These are phyloP conservation scores for Colletotrichum orchidophilum DNA, from an alignment of 2,329 filamentous ascomycete species.

Conservation along the genomic window DNA sequence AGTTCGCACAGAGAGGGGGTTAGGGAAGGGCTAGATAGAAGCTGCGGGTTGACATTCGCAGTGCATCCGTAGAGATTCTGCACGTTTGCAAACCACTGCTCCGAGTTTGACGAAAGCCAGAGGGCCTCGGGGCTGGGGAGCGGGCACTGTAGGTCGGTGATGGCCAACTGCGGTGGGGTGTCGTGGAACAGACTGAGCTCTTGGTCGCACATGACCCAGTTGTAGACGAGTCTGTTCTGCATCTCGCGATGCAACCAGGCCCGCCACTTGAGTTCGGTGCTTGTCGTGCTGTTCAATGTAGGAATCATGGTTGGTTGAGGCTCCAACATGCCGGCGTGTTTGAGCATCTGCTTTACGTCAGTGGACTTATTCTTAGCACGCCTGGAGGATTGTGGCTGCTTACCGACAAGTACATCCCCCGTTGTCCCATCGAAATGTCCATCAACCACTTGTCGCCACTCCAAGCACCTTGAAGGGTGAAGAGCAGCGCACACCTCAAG, in stretches of 20 bases:
- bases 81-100: slow-evolving; percentile 68
- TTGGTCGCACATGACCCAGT: slow-evolving; percentile 79
- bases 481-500: slow-evolving; percentile 72
- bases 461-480: slow-evolving; percentile 75
- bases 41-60: slow-evolving; percentile 59
- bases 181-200: slow-evolving; percentile 76
- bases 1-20: slow-evolving; percentile 70
- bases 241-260: slow-evolving; percentile 73
- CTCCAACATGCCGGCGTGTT: slow-evolving; percentile 74
- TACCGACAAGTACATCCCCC: slow-evolving; percentile 75
- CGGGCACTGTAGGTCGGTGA: slow-evolving; percentile 71
- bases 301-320: slow-evolving; percentile 55
- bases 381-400: slow-evolving; percentile 38
- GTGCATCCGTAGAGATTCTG: slow-evolving; percentile 66
- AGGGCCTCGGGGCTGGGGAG: slow-evolving; percentile 70
- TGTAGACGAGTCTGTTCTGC: slow-evolving; percentile 75
- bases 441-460: slow-evolving; percentile 82
- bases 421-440: slow-evolving; percentile 79
- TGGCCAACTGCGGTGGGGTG: slow-evolving; percentile 68
- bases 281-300: slow-evolving; percentile 52
- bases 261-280: slow-evolving; percentile 64
- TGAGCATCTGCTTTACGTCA: slow-evolving; percentile 63
- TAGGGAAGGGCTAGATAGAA: slow-evolving; percentile 58
- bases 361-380: background rate
- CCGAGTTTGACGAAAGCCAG: slow-evolving; percentile 68